phyloP scores from a whole-genome alignment of 163 green algal species.

The Coccomyxa subellipsoidea region DNA sequence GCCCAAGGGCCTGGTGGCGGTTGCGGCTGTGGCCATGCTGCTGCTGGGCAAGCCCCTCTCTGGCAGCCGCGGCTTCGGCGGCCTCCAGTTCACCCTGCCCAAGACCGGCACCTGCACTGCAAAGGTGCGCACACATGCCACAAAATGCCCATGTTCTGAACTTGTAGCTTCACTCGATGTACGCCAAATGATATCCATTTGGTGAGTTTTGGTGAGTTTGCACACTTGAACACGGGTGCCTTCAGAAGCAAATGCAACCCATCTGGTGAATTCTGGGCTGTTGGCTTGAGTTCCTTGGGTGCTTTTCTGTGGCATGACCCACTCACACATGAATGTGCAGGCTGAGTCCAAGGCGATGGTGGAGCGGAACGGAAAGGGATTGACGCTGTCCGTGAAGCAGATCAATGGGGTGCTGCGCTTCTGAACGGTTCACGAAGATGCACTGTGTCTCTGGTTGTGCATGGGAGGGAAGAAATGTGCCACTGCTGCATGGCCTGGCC shows the following conservation, averaged over 20 bases:
- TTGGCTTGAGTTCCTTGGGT: neutral
- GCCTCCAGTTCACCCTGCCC: neutral
- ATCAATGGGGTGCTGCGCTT: constrained; percentile 18
- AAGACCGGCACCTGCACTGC: neutral
- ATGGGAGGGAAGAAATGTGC: too few relatives aligned
- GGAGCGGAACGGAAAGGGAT: constrained; percentile 11
- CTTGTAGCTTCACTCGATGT: too few relatives aligned
- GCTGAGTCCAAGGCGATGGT: constrained; percentile 6
- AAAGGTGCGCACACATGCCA: constrained; percentile 4
- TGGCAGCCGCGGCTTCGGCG: constrained; percentile 12
- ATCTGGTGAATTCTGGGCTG: neutral
- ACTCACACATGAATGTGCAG: neutral
- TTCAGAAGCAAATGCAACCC: neutral
- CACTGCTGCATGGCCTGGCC: too few relatives aligned
- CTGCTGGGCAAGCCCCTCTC: constrained; percentile 15
- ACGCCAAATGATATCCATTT: neutral
- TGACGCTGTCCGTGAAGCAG: constrained; percentile 8
- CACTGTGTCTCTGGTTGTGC: too few relatives aligned
- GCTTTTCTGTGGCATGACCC: neutral
- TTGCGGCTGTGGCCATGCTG: constrained; percentile 8
- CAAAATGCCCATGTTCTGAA: too few relatives aligned
- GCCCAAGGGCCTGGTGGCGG: constrained; percentile 2
- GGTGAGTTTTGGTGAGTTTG: neutral
- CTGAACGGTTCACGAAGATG: neutral
- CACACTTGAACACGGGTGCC: neutral